These are phyloP conservation scores for Limnanthes douglasii DNA, from an alignment of 345 rosid genomes.

Conservation along the genomic window DNA sequence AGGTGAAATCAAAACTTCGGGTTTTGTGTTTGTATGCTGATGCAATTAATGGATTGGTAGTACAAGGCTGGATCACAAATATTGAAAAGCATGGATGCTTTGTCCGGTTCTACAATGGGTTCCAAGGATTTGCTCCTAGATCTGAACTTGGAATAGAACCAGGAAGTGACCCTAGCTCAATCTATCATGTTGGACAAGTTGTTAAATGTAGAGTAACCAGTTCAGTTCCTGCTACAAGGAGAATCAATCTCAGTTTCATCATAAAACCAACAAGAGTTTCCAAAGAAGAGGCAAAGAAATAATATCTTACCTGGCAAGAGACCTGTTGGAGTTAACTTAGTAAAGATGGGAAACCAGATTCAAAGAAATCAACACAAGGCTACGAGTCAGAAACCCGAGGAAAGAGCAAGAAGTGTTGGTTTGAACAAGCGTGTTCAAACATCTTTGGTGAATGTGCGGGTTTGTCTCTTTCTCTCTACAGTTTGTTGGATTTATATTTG, in stretches of 20 bases:
- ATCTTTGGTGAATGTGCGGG: no score
- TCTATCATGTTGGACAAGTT: slow-evolving; percentile 87
- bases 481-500: no score
- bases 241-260: slow-evolving; percentile 72
- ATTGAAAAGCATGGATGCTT: slow-evolving; percentile 94
- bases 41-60: slow-evolving; percentile 61
- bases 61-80: slow-evolving; percentile 97
- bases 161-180: slow-evolving; percentile 48
- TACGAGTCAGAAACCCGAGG: no score
- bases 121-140: slow-evolving; percentile 90
- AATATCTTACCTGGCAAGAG: no score
- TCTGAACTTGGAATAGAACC: slow-evolving; percentile 82
- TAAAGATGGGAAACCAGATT: no score
- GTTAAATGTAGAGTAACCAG: slow-evolving; percentile 81
- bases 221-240: slow-evolving; percentile 46
- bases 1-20: slow-evolving; percentile 85
- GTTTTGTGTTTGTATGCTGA: slow-evolving; percentile 78
- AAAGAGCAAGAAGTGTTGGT: no score
- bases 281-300: no score
- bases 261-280: slow-evolving; percentile 66
- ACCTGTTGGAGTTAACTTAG: no score
- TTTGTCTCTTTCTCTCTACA: no score
- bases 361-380: no score
- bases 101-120: slow-evolving; percentile 89
- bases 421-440: no score